Conservation (phyloP, 2,329 filamentous ascomycete genomes). For the Colletotrichum shisoi region DNA sequence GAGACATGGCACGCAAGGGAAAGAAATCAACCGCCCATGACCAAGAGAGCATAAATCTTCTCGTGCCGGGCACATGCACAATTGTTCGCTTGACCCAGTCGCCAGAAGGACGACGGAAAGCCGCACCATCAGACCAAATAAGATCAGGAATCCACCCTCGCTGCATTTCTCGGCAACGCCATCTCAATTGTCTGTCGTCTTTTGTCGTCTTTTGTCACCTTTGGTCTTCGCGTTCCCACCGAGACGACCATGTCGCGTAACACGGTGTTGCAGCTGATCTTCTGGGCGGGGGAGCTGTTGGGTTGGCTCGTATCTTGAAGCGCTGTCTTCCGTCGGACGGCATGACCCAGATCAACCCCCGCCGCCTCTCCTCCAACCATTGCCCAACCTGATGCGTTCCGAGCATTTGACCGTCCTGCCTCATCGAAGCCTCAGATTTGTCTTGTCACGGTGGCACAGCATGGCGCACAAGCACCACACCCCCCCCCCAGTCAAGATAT, state of each 20-base stretch:
- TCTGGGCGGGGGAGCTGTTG: background rate
- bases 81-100: background rate
- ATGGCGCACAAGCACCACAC: constrained; percentile 8
- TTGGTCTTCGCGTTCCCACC: background rate
- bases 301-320: constrained; percentile 9
- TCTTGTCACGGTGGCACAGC: constrained; percentile 32
- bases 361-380: constrained; percentile 17
- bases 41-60: background rate
- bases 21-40: background rate
- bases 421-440: constrained; percentile 34
- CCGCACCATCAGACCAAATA: background rate
- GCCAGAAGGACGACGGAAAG: background rate
- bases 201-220: background rate
- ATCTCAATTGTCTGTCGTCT: constrained; percentile 21
- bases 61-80: background rate
- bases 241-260: constrained; percentile 12
- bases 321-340: constrained; percentile 20
- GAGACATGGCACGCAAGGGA: constrained; percentile 26
- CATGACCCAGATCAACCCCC: constrained; percentile 20
- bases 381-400: constrained; percentile 13
- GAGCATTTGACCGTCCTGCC: constrained; percentile 19
- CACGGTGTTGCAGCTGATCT: constrained; percentile 15
- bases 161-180: constrained; percentile 16
- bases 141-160: constrained; percentile 1
- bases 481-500: constrained; percentile 2